Base-by-base conservation (phyloP, 306 rosid species). In the Medicago truncatula region DNA sequence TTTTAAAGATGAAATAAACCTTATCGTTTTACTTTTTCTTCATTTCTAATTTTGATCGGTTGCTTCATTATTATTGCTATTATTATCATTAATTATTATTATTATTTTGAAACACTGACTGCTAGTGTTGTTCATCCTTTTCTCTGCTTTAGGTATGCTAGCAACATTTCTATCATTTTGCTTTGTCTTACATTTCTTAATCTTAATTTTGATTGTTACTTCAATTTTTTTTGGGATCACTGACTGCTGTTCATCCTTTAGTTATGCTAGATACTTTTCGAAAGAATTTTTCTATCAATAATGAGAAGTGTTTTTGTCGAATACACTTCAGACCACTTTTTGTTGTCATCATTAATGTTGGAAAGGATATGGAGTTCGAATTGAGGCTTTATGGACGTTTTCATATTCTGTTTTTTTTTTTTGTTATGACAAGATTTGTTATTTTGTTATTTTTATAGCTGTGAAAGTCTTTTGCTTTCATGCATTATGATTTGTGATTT, bases 401-500 rank as follows among this genome's bases (percentile, higher is more conserved):
- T 65, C 28, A 31, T 66, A 16, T 43, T 56, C 36, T 43, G 53
- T 54, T 54, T 53, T 72, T 41, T 41, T 53, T 72, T 9, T 41
- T 54, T 34, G 47, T 23, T 1, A 28, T 28, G 31, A 43, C 49
- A 10, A 41, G 43, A 73, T 28, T 64, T 73, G 9, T 41, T 64
- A 11, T 41, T 53, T 44, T 41, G 50, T 65, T 56, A 16, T 16
- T 16, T 68, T 74, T 69, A 53, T 41, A 17, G 53, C 13, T 62
- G 40, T 21, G 69, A 47, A 75, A 12, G 40, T 70, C 44, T 60
- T 81, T 11, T 52, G 73, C 28, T 21, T 57, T 57, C 43, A 44
- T 66, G 53, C 39, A 28, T 72, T 40, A 49, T 23, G 47, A 61
- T 75, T 20, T 68, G 44, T 81, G 46, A 59, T 60, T 67, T 63